Conservation (phyloP, 2,329 filamentous ascomycete genomes). For the Fusarium xylarioides region DNA sequence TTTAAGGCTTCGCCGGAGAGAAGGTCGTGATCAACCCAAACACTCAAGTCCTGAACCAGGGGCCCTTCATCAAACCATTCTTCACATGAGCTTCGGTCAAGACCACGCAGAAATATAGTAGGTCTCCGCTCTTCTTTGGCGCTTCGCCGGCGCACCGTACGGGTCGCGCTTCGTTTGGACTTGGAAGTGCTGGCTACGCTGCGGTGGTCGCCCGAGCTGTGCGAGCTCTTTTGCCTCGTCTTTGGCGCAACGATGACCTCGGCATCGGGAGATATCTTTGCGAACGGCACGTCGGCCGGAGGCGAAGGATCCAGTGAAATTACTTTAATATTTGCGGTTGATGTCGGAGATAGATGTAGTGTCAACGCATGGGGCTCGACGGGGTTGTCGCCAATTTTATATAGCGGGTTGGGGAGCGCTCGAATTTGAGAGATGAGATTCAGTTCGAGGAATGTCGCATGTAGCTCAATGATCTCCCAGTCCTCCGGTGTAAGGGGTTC, state of each 20-base stretch:
- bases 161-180: slow-evolving; percentile 80
- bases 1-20: slow-evolving; percentile 76
- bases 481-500: slow-evolving; percentile 94
- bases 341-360: slow-evolving; percentile 92
- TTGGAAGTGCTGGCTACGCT: slow-evolving; percentile 84
- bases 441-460: slow-evolving; percentile 93
- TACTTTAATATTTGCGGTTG: slow-evolving; percentile 90
- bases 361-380: slow-evolving; percentile 80
- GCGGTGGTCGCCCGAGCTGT: slow-evolving; percentile 75
- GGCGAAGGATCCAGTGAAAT: slow-evolving; percentile 82
- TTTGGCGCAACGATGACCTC: slow-evolving; percentile 98
- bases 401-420: slow-evolving; percentile 86
- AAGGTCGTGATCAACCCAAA: slow-evolving; percentile 88
- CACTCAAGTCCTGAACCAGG: slow-evolving; percentile 67
- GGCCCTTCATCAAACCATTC: slow-evolving; percentile 82
- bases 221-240: slow-evolving; percentile 74
- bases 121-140: slow-evolving; percentile 72
- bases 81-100: slow-evolving; percentile 74
- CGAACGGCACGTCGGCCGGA: slow-evolving; percentile 76
- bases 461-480: slow-evolving; percentile 98
- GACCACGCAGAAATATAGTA: slow-evolving; percentile 79
- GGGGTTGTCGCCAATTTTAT: slow-evolving; percentile 60
- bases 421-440: slow-evolving; percentile 94
- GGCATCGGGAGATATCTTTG: slow-evolving; percentile 91
- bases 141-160: slow-evolving; percentile 68